phyloP scores from a whole-genome alignment of 1,284 basidiomycete genomes.

The Acaromyces ingoldii region DNA sequence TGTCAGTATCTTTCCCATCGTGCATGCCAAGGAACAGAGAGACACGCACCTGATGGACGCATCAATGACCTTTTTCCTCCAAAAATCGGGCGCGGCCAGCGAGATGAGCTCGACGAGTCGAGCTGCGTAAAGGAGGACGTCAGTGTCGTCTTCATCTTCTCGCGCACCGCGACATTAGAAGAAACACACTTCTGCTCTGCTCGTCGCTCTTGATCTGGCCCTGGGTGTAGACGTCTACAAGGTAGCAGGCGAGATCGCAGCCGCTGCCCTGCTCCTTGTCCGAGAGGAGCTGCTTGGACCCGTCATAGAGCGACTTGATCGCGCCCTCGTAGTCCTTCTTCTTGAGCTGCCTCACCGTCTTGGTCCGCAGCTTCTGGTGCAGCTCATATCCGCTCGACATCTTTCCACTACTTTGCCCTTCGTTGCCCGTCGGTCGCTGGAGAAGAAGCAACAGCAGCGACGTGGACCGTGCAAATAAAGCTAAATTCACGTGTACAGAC shows the following conservation, averaged over 20 bases:
- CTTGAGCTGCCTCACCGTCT: slow-evolving; percentile 45
- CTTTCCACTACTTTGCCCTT: too few relatives aligned
- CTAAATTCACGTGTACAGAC: too few relatives aligned
- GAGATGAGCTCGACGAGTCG: slow-evolving; percentile 1
- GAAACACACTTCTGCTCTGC: slow-evolving; percentile 16
- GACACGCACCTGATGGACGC: slow-evolving; percentile 41
- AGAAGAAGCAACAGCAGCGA: too few relatives aligned
- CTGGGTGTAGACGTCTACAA: slow-evolving; percentile 45
- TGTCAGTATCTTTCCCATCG: not conserved
- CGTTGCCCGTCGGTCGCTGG: too few relatives aligned
- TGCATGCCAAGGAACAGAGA: not conserved
- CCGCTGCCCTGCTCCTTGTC: slow-evolving; percentile 46
- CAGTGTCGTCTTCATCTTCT: not conserved
- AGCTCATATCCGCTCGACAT: slow-evolving; percentile 42
- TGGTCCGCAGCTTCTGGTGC: slow-evolving; percentile 49
- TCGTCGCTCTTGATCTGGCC: slow-evolving; percentile 20
- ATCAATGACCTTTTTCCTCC: slow-evolving; percentile 45
- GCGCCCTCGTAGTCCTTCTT: slow-evolving; percentile 48
- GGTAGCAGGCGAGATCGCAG: slow-evolving; percentile 47
- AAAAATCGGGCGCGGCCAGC: slow-evolving; percentile 35
- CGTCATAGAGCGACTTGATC: slow-evolving; percentile 35
- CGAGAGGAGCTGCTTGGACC: slow-evolving; percentile 32
- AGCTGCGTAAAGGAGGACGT: not conserved
- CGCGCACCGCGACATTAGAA: not conserved
- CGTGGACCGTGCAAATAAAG: too few relatives aligned